A percentile compares a stretch with the other conserved stretches of the same genome.
Evolutionary conservation across 176 grass and related monocot species (phyloP).

Genomic region (Alopecurus myosuroides): DNA sequence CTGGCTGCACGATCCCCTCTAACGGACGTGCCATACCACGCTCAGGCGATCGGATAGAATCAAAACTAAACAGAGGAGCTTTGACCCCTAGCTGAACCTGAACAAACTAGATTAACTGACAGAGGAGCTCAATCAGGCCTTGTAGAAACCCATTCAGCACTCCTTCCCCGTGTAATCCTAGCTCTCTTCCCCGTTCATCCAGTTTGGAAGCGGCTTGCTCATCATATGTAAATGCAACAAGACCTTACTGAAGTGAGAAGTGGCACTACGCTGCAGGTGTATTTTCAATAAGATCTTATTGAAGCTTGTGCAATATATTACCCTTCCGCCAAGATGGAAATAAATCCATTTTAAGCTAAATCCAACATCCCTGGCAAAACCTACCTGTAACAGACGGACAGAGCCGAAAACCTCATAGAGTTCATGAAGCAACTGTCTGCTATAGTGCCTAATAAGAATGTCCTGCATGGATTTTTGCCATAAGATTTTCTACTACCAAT

Average conservation of each 20-base stretch:
- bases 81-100: too few relatives aligned
- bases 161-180: slow-evolving; percentile 82
- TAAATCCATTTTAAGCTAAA: slow-evolving; percentile 82
- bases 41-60: too few relatives aligned
- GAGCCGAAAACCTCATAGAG: slow-evolving; percentile 95
- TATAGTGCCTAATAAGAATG: too few relatives aligned
- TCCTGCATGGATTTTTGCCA: slow-evolving; percentile 97
- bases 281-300: slow-evolving; percentile 78
- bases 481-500: slow-evolving; percentile 77
- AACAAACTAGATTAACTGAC: too few relatives aligned
- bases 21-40: too few relatives aligned
- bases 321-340: slow-evolving; percentile 77
- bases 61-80: neutral
- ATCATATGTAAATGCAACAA: slow-evolving; percentile 92
- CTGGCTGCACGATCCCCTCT: too few relatives aligned
- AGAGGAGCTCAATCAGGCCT: too few relatives aligned
- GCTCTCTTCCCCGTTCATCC: slow-evolving; percentile 63
- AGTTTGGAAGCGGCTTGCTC: slow-evolving; percentile 65
- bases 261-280: slow-evolving; percentile 85
- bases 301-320: slow-evolving; percentile 86
- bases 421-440: slow-evolving; percentile 91
- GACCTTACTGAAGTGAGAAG: slow-evolving; percentile 95
- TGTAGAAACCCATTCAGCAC: slow-evolving; percentile 75
- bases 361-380: slow-evolving; percentile 95
- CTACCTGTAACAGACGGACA: slow-evolving; percentile 93